A percentile compares a stretch with the other conserved stretches of the same genome.
phyloP scores from a whole-genome alignment of 1,284 basidiomycete genomes.

The Ceratobasidium sp. region DNA sequence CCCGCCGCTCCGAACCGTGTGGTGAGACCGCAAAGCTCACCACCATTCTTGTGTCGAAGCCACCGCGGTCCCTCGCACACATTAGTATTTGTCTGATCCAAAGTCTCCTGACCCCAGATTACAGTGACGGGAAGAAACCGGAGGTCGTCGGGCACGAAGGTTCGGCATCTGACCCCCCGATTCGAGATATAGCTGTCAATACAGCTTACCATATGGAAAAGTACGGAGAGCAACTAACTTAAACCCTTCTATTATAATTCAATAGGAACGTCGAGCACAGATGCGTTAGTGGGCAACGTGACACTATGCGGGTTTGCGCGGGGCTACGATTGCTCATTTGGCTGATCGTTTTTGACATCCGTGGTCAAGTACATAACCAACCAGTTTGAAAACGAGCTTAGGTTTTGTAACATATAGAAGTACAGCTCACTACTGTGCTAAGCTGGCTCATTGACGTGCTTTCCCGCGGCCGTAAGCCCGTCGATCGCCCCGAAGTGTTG shows the following conservation, averaged over 20 bases:
- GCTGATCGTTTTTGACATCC: neutral
- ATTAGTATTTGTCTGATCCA: conserved; percentile 23
- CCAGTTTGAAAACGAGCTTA: too few relatives aligned
- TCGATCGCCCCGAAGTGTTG: too few relatives aligned
- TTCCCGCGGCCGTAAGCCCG: too few relatives aligned
- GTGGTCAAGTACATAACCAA: neutral
- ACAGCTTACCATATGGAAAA: conserved; percentile 10
- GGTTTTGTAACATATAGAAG: too few relatives aligned
- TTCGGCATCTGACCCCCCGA: neutral
- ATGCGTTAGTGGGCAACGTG: neutral
- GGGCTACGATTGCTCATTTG: conserved; percentile 4
- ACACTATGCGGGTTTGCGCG: conserved; percentile 17
- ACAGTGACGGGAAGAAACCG: conserved; percentile 23
- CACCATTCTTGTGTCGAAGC: conserved; percentile 19
- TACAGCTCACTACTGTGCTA: too few relatives aligned
- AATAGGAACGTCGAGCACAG: neutral
- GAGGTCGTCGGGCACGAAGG: neutral
- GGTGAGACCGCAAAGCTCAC: conserved; percentile 23
- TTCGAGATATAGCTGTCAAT: too few relatives aligned
- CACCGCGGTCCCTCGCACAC: neutral
- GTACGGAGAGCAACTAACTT: conserved; percentile 10
- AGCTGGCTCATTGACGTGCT: too few relatives aligned
- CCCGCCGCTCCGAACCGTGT: conserved; percentile 24
- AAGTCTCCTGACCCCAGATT: conserved; percentile 32
- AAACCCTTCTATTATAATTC: too few relatives aligned